phyloP scores from a whole-genome alignment of 352 stramenopile genomes.

The Phytophthora pseudosyringae region DNA sequence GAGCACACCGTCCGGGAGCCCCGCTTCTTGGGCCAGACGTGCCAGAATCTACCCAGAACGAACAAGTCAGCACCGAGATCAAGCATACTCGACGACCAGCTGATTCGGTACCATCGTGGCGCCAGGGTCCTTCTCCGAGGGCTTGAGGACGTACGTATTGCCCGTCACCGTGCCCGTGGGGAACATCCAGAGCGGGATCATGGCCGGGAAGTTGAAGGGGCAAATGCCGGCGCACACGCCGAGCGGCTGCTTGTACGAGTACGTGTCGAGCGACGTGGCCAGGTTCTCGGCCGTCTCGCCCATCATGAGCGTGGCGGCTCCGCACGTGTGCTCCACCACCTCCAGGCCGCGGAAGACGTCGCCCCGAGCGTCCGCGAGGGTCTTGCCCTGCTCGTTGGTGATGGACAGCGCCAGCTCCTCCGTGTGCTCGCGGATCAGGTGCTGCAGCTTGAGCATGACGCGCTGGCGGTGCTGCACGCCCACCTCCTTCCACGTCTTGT shows the following conservation, averaged over 20 bases:
- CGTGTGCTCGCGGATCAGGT: slow-evolving; percentile 94
- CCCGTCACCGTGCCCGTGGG: slow-evolving; percentile 89
- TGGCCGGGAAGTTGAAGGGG: slow-evolving; percentile 97
- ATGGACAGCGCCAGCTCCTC: slow-evolving; percentile 96
- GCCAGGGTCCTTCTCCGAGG: slow-evolving; percentile 93
- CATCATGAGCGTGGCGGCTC: slow-evolving; percentile 90
- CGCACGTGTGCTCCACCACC: slow-evolving; percentile 83
- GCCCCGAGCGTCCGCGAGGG: slow-evolving; percentile 93
- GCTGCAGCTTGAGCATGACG: slow-evolving; percentile 97
- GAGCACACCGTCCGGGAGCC: slow-evolving; percentile 94
- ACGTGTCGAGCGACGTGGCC: slow-evolving; percentile 93
- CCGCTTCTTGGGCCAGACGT: slow-evolving; percentile 92
- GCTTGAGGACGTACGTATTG: slow-evolving; percentile 98
- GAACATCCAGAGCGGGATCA: slow-evolving; percentile 97
- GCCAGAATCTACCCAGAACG: slow-evolving; percentile 77
- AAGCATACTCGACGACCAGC: not conserved
- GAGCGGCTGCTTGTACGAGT: slow-evolving; percentile 96
- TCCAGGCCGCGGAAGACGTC: slow-evolving; percentile 97
- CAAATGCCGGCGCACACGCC: slow-evolving; percentile 94
- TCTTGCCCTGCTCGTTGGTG: slow-evolving; percentile 94
- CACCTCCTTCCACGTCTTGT: slow-evolving; percentile 93
- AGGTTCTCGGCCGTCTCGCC: slow-evolving; percentile 96
- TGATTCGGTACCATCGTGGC: slow-evolving; percentile 69
- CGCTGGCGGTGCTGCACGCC: slow-evolving; percentile 94
- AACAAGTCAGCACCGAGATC: too few relatives aligned